Evolutionary conservation across 371 early-diverging fungal species (phyloP).

Genomic region (Synchytrium microbalum): DNA sequence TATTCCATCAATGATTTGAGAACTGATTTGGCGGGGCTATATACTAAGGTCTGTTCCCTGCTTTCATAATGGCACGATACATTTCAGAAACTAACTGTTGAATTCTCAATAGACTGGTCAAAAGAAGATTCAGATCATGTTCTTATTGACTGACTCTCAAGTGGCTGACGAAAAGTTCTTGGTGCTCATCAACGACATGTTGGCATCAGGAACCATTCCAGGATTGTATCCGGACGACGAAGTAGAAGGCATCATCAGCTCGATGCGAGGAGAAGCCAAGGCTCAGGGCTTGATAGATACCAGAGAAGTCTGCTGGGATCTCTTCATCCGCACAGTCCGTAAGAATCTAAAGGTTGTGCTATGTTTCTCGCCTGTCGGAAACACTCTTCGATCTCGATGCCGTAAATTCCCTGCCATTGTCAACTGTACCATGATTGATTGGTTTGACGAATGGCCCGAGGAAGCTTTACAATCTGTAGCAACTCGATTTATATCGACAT

Average conservation of each 20-base stretch:
- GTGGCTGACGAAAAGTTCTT: slow-evolving; percentile 56
- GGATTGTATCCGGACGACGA: slow-evolving; percentile 57
- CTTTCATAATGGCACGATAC: background rate
- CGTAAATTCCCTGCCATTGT: slow-evolving; percentile 56
- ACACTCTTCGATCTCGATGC: slow-evolving; percentile 45
- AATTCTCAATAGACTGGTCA: slow-evolving; percentile 30
- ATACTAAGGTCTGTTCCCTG: slow-evolving; percentile 26
- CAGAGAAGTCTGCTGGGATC: slow-evolving; percentile 52
- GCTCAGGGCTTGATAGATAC: slow-evolving; percentile 49
- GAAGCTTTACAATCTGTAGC: slow-evolving; percentile 53
- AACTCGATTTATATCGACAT: slow-evolving; percentile 41
- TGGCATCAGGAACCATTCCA: slow-evolving; percentile 53
- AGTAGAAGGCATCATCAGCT: slow-evolving; percentile 48
- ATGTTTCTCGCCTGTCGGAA: slow-evolving; percentile 57
- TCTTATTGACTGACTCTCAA: slow-evolving; percentile 52
- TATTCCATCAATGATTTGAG: slow-evolving; percentile 48
- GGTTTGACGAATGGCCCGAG: slow-evolving; percentile 58
- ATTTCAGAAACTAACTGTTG: background rate
- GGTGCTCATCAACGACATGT: slow-evolving; percentile 53
- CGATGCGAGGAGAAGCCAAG: slow-evolving; percentile 54
- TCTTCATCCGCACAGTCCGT: slow-evolving; percentile 48
- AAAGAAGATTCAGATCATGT: slow-evolving; percentile 52
- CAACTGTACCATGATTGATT: slow-evolving; percentile 52
- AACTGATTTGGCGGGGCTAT: slow-evolving; percentile 43
- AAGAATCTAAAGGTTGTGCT: slow-evolving; percentile 51